Evolutionary conservation across 2,329 filamentous ascomycete genomes (phyloP), one percentile per base, ranked within the genome.

Genomic region (Fusarium oxysporum): DNA sequence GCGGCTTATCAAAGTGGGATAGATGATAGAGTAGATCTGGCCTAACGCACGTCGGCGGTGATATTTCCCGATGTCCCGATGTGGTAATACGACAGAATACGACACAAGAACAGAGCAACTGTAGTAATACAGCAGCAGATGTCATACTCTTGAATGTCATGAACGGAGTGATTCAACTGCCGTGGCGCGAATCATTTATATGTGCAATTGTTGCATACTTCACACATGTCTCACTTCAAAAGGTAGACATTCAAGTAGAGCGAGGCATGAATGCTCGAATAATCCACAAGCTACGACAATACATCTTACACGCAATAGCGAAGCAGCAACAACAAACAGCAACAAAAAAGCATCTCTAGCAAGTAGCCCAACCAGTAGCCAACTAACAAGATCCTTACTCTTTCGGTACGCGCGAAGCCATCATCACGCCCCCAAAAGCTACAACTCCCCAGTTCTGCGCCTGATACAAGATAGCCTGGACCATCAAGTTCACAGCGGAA

Each of bases 261-360:
- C 35, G 60, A 66, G 59, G 62, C 66, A 56, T 65, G 66, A 67
- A 72, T 69, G 70, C 45, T 74, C 71, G 65, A 74, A 78, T 68
- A 77, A 68, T 70, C 71, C 66, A 60, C 67, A 71, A 73, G 74
- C 67, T 78, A 75, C 68, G 76, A 69, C 61, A 69, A 58, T 75
- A 72, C 71, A 74, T 75, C 68, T 74, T 78, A 78, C 74, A 78
- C 57, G 64, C 64, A 68, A 71, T 38, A 65, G 71, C 60, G 71
- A 62, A 72, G 38, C 30, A 47, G 30, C n/a, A 68, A 68, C 65
- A 69, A 65, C 68, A 70, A 67, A 71, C 68, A 58, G 54, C 65
- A 70, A 70, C 58, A 70, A 70, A 69, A 74, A 68, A 60, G 67
- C 62, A 62, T 56, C 70, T 62, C 62, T 62, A 44, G 62, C 50